Conservation (phyloP, 2,329 filamentous ascomycete species). For the Colletotrichum sp. region DNA sequence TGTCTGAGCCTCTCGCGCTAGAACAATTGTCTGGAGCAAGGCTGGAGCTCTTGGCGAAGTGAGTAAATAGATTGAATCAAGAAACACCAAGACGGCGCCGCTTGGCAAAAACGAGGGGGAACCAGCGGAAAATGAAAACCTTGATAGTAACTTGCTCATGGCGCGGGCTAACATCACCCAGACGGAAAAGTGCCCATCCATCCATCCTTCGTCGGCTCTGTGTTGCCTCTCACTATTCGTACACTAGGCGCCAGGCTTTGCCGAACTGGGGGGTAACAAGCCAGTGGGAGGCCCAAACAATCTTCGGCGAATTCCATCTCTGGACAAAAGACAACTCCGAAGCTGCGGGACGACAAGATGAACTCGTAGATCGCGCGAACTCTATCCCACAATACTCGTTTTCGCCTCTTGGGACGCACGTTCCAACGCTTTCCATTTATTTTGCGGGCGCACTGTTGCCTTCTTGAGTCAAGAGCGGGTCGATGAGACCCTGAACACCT, state of each 20-base stretch:
- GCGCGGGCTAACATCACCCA: neutral
- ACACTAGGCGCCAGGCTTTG: neutral
- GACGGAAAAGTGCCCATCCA: neutral
- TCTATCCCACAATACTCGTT: constrained; percentile 2
- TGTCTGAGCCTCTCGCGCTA: neutral
- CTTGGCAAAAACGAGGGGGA: neutral
- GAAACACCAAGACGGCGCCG: neutral
- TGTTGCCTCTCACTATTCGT: neutral
- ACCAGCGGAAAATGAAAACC: neutral
- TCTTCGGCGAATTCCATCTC: neutral
- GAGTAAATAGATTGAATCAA: constrained; percentile 2
- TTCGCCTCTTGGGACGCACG: neutral
- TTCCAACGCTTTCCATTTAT: neutral
- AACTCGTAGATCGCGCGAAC: neutral
- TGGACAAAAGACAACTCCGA: neutral
- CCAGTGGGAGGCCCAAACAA: neutral
- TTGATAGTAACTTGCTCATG: neutral
- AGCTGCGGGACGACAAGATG: neutral
- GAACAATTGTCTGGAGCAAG: neutral
- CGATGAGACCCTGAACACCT: neutral
- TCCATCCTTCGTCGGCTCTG: neutral
- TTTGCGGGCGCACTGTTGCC: neutral
- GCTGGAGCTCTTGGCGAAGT: constrained; percentile 2
- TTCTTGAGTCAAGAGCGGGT: neutral
- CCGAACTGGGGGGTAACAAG: neutral